These are phyloP conservation scores for Corylus heterophylla DNA, from an alignment of 306 rosid genomes.

Conservation along the genomic window DNA sequence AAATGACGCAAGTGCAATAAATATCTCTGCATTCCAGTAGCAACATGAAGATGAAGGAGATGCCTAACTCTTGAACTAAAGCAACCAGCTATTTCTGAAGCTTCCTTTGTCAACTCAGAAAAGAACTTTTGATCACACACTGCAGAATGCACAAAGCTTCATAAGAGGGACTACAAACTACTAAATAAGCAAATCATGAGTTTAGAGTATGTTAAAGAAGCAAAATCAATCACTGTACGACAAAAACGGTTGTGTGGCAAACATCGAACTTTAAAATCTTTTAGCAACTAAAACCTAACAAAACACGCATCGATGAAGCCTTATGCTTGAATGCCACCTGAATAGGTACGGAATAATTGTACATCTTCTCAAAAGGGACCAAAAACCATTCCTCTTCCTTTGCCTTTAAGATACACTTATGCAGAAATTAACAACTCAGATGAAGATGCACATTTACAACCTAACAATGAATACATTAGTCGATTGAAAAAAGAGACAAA, in stretches of 20 bases:
- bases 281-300: no score
- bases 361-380: background rate
- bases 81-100: constrained; percentile 64
- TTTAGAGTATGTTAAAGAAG: background rate
- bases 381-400: background rate
- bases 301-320: background rate
- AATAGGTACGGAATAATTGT: background rate
- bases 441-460: no score
- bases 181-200: background rate
- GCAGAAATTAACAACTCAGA: no score
- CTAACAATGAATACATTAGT: no score
- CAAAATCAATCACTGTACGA: background rate
- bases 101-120: constrained; percentile 84
- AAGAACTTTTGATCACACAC: constrained; percentile 79
- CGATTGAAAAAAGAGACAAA: no score
- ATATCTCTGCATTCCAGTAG: constrained; percentile 75
- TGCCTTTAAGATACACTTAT: no score
- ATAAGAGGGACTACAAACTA: constrained; percentile 1
- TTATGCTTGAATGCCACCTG: background rate
- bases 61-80: constrained; percentile 72
- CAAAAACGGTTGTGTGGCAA: background rate
- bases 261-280: no score
- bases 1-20: constrained; percentile 51
- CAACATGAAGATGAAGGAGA: constrained; percentile 79
- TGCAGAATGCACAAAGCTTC: constrained; percentile 28